Percentiles rank a stretch among this genome's conserved stretches.
These are phyloP conservation scores for Neurospora sp. DNA, from an alignment of 495 filamentous ascomycete genomes.

Conservation along the genomic window DNA sequence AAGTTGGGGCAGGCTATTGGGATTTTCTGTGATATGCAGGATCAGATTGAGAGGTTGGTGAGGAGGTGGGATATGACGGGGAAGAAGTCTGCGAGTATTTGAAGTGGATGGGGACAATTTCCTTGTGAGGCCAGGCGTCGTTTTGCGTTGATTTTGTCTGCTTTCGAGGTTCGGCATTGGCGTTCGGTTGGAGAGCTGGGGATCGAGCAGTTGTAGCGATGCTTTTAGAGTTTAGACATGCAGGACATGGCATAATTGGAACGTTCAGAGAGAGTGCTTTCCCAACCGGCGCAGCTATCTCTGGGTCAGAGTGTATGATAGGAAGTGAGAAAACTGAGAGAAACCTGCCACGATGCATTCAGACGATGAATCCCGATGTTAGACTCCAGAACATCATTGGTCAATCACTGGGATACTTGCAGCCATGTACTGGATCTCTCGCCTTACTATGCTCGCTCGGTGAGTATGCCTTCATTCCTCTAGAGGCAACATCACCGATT, in stretches of 20 bases:
- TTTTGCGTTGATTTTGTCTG: background rate
- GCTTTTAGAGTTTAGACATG: background rate
- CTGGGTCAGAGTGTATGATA: too few relatives aligned
- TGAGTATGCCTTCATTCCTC: too few relatives aligned
- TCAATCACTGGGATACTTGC: too few relatives aligned
- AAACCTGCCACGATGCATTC: too few relatives aligned
- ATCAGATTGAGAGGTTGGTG: conserved; percentile 39
- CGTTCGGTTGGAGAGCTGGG: background rate
- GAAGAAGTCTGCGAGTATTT: background rate
- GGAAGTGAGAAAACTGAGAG: too few relatives aligned
- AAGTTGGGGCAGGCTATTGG: conserved; percentile 51
- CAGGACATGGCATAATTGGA: background rate
- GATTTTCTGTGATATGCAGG: conserved; percentile 52
- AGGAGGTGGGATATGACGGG: conserved; percentile 1
- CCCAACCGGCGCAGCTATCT: background rate
- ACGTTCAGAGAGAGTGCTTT: background rate
- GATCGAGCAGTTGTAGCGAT: background rate
- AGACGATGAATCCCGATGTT: too few relatives aligned
- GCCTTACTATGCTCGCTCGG: too few relatives aligned
- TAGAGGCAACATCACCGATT: background rate
- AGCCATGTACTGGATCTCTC: too few relatives aligned
- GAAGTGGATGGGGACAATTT: background rate
- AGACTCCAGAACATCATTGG: too few relatives aligned
- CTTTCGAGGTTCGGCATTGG: background rate
- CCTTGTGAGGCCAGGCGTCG: too few relatives aligned